Evolutionary conservation across 306 rosid species (phyloP).

Genomic region (Bauhinia variegata): DNA sequence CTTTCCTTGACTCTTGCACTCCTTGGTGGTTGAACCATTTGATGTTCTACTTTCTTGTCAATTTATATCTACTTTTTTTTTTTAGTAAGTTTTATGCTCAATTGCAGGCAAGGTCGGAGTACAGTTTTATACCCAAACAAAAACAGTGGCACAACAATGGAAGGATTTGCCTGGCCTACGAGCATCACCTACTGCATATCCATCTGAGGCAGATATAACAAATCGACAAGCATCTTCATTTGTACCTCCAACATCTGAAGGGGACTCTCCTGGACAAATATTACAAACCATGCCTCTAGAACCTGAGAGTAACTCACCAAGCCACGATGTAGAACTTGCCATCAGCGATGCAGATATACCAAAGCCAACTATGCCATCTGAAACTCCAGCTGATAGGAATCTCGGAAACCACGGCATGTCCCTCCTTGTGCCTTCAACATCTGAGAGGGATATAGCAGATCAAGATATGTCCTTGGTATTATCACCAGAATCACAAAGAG

Average conservation of each 20-base stretch:
- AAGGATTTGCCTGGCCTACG: conserved; percentile 50
- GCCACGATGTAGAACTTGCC: conserved; percentile 30
- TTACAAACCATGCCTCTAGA: conserved; percentile 40
- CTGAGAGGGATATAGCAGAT: conserved; percentile 46
- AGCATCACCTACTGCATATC: conserved; percentile 33
- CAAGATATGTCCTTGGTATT: conserved; percentile 48
- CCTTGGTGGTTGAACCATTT: neutral
- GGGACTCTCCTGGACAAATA: conserved; percentile 50
- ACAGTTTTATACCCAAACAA: conserved; percentile 68
- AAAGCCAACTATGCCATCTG: conserved; percentile 44
- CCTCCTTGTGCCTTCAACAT: conserved; percentile 40
- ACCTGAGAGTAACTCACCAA: conserved; percentile 55
- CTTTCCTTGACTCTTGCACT: conserved; percentile 6
- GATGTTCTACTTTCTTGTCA: conserved; percentile 5
- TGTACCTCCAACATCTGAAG: conserved; percentile 47
- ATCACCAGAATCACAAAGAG: conserved; percentile 45
- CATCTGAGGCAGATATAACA: conserved; percentile 42
- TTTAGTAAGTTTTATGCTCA: neutral
- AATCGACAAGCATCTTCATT: conserved; percentile 42
- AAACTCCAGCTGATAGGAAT: conserved; percentile 47
- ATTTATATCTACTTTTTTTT: too few relatives aligned
- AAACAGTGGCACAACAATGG: conserved; percentile 72
- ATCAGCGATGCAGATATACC: conserved; percentile 44
- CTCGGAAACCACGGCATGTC: conserved; percentile 44
- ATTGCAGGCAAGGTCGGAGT: conserved; percentile 61